A percentile compares a stretch with the other conserved stretches of the same genome.
Conservation (phyloP, 352 stramenopile genomes). For the Pythium insidiosum region DNA sequence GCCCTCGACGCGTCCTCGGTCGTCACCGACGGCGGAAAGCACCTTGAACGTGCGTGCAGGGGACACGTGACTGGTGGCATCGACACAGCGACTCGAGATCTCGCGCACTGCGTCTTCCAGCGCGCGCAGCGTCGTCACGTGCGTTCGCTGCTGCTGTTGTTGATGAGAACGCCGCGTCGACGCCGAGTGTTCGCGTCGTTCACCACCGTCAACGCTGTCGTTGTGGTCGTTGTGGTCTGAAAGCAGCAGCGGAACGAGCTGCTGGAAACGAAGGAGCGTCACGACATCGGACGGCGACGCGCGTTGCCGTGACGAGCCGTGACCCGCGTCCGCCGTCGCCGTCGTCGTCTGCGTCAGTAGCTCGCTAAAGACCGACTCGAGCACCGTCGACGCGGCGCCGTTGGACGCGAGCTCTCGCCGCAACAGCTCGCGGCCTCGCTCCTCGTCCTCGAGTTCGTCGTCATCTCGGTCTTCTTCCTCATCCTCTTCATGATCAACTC, state of each 20-base stretch:
- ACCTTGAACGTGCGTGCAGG: slow-evolving; percentile 5
- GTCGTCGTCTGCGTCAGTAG: slow-evolving; percentile 3
- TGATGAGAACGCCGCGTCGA: neutral
- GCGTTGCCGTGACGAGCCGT: too few relatives aligned
- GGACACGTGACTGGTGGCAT: slow-evolving; percentile 4
- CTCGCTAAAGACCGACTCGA: slow-evolving; percentile 5
- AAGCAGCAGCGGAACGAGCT: slow-evolving; percentile 6
- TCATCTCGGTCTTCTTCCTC: too few relatives aligned
- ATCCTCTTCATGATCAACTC: neutral
- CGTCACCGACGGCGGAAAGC: too few relatives aligned
- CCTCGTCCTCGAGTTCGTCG: too few relatives aligned
- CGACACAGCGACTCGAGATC: slow-evolving; percentile 3
- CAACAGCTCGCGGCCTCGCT: too few relatives aligned
- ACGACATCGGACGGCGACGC: slow-evolving; percentile 7
- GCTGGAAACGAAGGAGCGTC: slow-evolving; percentile 15
- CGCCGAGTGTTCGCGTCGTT: too few relatives aligned
- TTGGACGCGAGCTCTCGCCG: too few relatives aligned
- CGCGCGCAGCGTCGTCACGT: slow-evolving; percentile 4
- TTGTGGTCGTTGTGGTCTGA: neutral
- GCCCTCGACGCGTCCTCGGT: too few relatives aligned
- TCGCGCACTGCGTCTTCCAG: slow-evolving; percentile 7
- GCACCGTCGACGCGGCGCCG: too few relatives aligned
- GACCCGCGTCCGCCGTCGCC: neutral
- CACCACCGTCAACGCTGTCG: neutral
- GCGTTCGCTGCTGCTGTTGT: too few relatives aligned